Evolutionary conservation across 192 early-diverging fungal genomes (phyloP), one percentile per base, ranked within the genome.

Genomic region (Mortierella claussenii): DNA sequence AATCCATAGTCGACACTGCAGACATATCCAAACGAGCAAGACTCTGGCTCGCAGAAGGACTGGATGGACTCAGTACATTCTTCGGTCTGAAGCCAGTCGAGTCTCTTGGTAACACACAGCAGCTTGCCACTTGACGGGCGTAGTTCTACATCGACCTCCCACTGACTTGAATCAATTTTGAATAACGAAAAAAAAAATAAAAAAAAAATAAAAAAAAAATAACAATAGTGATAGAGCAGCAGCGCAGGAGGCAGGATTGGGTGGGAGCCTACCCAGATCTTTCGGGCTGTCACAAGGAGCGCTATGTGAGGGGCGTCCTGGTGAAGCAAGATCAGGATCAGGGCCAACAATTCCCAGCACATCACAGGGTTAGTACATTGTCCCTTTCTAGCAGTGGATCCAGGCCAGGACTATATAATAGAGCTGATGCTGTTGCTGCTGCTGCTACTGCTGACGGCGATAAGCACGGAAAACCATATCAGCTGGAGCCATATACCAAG

Each of bases 181-280:
- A n/a, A n/a, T n/a, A n/a, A n/a, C 12, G 18, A 21, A 63, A 28
- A 4, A 26, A 43, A 11, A 8, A 44, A 24, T 21, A 27, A 28
- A 13, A n/a, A 20, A n/a, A 1, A 18, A 20, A 18, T 27, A 18
- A 48, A 3, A 27, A 3, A 34, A 28, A 17, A 15, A 28, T 13
- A 12, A 36, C 18, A 34, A 33, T 20, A 58, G 53, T 52, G 0
- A 43, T 46, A 4, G 40, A 73, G 24, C 60, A 73, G 23, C 60
- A 59, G n/a, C 24, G 42, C 9, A 57, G 48, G 31, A 28, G 43
- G 33, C 36, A 36, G 13, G 71, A 55, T 8, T 76, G 71, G 71
- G 64, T 76, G 15, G 71, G 71, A n/a, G 71, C 71, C 17, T 76
- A 61, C 13, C 71, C 71, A 21, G 47, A n/a, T n/a, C n/a, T n/a